Evolutionary conservation across 2,329 filamentous ascomycete species (phyloP).

Genomic region (Colletotrichum sp.): DNA sequence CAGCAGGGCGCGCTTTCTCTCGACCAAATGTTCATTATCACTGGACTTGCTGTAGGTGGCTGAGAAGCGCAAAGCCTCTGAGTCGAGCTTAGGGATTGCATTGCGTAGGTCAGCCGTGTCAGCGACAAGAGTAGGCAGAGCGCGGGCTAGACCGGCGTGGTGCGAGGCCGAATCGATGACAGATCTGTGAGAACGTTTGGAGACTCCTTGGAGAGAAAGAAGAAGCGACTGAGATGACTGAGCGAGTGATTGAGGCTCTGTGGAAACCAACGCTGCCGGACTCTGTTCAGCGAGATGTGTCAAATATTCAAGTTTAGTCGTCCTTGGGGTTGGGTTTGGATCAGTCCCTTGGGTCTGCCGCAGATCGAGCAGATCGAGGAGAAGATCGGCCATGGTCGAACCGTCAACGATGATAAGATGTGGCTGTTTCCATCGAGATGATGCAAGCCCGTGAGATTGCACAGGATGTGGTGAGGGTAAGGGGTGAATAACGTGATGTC

Average conservation of each 20-base stretch:
- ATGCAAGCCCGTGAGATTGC: neutral
- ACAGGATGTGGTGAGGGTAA: neutral
- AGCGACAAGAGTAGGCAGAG: constrained; percentile 72
- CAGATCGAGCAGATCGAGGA: constrained; percentile 81
- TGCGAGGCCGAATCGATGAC: constrained; percentile 83
- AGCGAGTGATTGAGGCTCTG: constrained; percentile 79
- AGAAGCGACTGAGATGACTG: constrained; percentile 82
- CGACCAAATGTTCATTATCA: constrained; percentile 72
- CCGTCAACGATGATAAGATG: neutral
- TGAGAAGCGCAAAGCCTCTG: constrained; percentile 80
- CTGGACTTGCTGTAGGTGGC: constrained; percentile 79
- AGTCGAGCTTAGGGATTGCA: constrained; percentile 79
- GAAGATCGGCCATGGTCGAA: constrained; percentile 67
- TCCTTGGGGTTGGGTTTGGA: neutral
- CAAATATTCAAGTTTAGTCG: constrained; percentile 67
- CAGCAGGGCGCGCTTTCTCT: constrained; percentile 80
- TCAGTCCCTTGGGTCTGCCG: constrained; percentile 31
- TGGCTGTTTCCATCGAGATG: neutral
- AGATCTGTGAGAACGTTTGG: constrained; percentile 85
- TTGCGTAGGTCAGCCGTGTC: constrained; percentile 71
- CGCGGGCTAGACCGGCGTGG: constrained; percentile 73
- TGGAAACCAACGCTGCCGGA: constrained; percentile 72
- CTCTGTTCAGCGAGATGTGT: constrained; percentile 78
- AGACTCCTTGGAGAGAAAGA: constrained; percentile 84
- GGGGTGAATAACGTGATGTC: neutral